phyloP scores from a whole-genome alignment of 208 protist species.

The Trypanosoma conorhini region DNA sequence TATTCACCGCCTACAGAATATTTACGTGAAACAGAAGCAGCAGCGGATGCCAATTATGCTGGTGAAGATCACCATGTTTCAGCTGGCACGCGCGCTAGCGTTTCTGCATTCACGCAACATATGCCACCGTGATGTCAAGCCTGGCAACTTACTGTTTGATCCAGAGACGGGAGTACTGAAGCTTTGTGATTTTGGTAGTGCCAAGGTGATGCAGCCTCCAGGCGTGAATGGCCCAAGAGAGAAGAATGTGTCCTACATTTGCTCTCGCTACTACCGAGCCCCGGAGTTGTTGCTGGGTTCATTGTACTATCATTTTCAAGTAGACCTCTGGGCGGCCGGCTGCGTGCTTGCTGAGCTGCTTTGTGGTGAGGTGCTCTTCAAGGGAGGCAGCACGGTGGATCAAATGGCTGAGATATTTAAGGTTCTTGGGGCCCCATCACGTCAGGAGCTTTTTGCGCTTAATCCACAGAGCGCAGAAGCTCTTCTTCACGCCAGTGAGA shows the following conservation, averaged over 20 bases:
- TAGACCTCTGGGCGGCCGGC: constrained; percentile 95
- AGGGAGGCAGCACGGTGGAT: constrained; percentile 95
- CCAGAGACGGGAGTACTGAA: constrained; percentile 66
- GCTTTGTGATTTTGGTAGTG: constrained; percentile 92
- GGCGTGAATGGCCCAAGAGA: constrained; percentile 30
- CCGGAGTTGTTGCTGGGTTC: constrained; percentile 94
- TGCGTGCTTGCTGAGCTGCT: constrained; percentile 97
- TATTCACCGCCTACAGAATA: constrained; percentile 90
- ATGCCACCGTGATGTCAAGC: constrained; percentile 91
- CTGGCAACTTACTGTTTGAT: constrained; percentile 87
- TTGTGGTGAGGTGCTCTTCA: constrained; percentile 83
- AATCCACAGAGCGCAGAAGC: constrained; percentile 95
- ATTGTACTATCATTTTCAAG: constrained; percentile 78
- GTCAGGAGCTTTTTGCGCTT: constrained; percentile 95
- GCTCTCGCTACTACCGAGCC: constrained; percentile 95
- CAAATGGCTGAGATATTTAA: constrained; percentile 98
- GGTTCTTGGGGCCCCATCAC: constrained; percentile 91
- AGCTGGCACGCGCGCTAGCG: constrained; percentile 96
- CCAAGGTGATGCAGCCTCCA: constrained; percentile 59
- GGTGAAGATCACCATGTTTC: constrained; percentile 95
- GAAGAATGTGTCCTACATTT: constrained; percentile 91
- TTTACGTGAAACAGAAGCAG: constrained; percentile 79
- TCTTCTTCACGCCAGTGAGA: constrained; percentile 38
- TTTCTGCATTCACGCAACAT: constrained; percentile 86
- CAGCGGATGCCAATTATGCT: constrained; percentile 86